These are phyloP conservation scores for Amoeboaphelidium occidentale DNA, from an alignment of 371 early-diverging fungal genomes.

Conservation along the genomic window DNA sequence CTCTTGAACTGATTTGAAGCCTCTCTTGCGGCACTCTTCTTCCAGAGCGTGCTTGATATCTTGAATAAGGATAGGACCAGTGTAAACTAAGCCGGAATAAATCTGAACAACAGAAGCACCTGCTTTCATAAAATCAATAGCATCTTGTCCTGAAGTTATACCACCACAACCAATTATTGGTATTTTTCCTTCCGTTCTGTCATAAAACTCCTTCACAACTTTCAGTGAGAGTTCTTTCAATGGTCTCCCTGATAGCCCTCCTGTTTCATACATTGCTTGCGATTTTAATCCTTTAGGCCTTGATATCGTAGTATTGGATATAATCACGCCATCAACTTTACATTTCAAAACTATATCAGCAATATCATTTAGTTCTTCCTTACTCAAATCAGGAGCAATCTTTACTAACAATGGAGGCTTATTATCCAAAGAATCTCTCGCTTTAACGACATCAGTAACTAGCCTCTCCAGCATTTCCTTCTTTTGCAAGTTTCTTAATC, in stretches of 20 bases:
- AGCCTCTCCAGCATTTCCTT: slow-evolving; percentile 32
- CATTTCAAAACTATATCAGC: slow-evolving; percentile 31
- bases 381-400: slow-evolving; percentile 50
- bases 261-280: slow-evolving; percentile 21
- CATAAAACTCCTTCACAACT: slow-evolving; percentile 34
- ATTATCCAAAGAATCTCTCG: slow-evolving; percentile 20
- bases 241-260: slow-evolving; percentile 55
- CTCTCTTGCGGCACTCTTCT: not conserved
- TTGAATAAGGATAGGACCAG: slow-evolving; percentile 40
- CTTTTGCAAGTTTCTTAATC: slow-evolving; percentile 35
- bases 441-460: slow-evolving; percentile 27
- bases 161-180: slow-evolving; percentile 68
- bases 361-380: slow-evolving; percentile 37
- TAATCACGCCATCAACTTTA: slow-evolving; percentile 50
- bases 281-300: slow-evolving; percentile 29
- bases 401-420: slow-evolving; percentile 50
- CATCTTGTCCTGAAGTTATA: slow-evolving; percentile 38
- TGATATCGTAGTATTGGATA: slow-evolving; percentile 50
- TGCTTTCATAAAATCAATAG: slow-evolving; percentile 35
- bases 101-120: slow-evolving; percentile 53
- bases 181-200: slow-evolving; percentile 31
- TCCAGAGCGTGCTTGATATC: slow-evolving; percentile 31
- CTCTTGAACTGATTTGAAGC: not conserved
- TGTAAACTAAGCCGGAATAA: slow-evolving; percentile 38
- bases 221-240: slow-evolving; percentile 31